Evolutionary conservation across 306 rosid species (phyloP).

Genomic region (Carpinus viminea): DNA sequence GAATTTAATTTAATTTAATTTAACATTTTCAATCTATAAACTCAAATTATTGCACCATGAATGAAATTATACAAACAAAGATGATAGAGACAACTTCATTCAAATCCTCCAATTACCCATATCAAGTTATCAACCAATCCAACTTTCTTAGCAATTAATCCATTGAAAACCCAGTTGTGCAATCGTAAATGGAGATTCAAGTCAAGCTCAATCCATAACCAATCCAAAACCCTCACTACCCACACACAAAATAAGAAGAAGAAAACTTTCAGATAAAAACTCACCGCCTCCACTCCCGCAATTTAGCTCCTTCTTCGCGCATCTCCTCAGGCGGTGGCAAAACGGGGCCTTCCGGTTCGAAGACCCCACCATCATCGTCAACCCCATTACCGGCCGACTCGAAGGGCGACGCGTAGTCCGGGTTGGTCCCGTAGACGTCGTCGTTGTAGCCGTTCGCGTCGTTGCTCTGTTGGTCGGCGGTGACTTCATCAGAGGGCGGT

Average conservation of each 20-base stretch:
- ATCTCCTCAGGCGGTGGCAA: slow-evolving; percentile 67
- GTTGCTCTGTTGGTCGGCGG: slow-evolving; percentile 20
- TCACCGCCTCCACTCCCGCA: slow-evolving; percentile 94
- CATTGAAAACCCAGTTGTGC: background rate
- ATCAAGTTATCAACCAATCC: too few relatives aligned
- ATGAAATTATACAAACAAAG: too few relatives aligned
- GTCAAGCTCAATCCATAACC: background rate
- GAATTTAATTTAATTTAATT: too few relatives aligned
- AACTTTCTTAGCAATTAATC: too few relatives aligned
- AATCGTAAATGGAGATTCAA: slow-evolving; percentile 3
- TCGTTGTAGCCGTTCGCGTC: slow-evolving; percentile 4
- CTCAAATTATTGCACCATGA: too few relatives aligned
- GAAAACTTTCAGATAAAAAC: background rate
- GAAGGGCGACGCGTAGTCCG: slow-evolving; percentile 58
- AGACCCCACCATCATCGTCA: slow-evolving; percentile 34
- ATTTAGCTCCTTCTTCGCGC: slow-evolving; percentile 74
- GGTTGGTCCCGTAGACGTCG: slow-evolving; percentile 46
- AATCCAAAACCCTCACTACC: too few relatives aligned
- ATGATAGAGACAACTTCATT: too few relatives aligned
- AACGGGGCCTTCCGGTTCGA: slow-evolving; percentile 54
- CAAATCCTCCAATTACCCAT: too few relatives aligned
- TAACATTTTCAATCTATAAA: too few relatives aligned
- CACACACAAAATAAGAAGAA: background rate
- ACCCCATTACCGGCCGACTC: slow-evolving; percentile 28
- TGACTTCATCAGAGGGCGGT: slow-evolving; percentile 24